Evolutionary conservation across 371 early-diverging fungal genomes (phyloP), one percentile per base, ranked within the genome.

Genomic region (Encephalitozoon cuniculi): DNA sequence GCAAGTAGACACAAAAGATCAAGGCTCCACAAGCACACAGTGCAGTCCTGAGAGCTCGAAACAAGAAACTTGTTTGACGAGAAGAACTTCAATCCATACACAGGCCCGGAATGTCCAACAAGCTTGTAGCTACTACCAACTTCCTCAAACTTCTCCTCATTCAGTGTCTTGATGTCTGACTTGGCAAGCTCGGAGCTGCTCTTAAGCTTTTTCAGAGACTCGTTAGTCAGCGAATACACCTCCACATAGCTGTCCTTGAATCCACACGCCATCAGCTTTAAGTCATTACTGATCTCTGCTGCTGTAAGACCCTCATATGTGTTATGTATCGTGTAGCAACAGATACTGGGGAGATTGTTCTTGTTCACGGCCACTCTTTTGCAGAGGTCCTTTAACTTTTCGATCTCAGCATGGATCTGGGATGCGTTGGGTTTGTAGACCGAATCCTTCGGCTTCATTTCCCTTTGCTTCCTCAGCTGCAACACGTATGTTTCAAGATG

Each of bases 301-400:
- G 75, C 76, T 37, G 82, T 81, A 1, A 85, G 73, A 11, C 71
- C 59, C 66, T 91, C 91, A 82, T 91, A 89, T 0, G 94, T 91
- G 80, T 99, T 96, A 85, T 94, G 93, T 69, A 97, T 90, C 3
- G 97, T 99, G 84, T 94, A 97, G 76, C 91, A 91, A 83, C 94
- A 94, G 30, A 96, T 89, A 41, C 93, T 92, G 1, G 97, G 95
- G 37, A 93, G 86, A 12, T 91, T 88, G 2, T 88, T 87, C 26
- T 89, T 88, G 2, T 89, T 88, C 21, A 92, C 79, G 0, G 88
- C 84, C 4, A 91, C 88, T 40, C 91, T 89, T 67, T 91, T 90
- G 79, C 90, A 85, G 5, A 93, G 74, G 63, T 97, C 95, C 71
- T 89, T 89, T 37, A 96, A 82, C 44, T 87, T 87, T 34, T 87